A percentile compares a stretch with the other conserved stretches of the same genome.
These are phyloP conservation scores for Penicillium verhagenii DNA, from an alignment of 495 filamentous ascomycete genomes.

Conservation along the genomic window DNA sequence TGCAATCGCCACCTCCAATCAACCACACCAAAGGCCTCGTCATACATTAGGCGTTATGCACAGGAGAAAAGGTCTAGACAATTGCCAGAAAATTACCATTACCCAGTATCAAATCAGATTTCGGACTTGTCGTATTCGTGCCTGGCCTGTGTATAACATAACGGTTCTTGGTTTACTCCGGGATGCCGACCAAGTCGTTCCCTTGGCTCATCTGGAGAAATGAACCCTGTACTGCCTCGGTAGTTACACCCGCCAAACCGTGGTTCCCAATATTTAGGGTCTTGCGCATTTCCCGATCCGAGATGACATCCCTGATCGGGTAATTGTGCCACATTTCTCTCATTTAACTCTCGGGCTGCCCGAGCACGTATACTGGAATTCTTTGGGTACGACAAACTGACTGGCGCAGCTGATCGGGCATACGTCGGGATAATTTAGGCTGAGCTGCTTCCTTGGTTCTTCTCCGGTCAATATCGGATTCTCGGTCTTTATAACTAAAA, in stretches of 20 bases:
- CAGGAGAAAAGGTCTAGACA: background rate
- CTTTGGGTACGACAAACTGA: background rate
- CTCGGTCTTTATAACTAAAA: background rate
- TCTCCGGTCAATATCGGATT: background rate
- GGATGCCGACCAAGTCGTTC: slow-evolving; percentile 6
- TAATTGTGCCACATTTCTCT: background rate
- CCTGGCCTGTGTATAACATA: background rate
- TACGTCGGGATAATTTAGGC: background rate
- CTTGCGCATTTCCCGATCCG: no score
- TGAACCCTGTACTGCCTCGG: background rate
- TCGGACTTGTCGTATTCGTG: no score
- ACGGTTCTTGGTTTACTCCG: slow-evolving; percentile 1
- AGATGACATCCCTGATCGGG: background rate
- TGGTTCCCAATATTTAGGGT: no score
- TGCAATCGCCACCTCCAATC: slow-evolving; percentile 14
- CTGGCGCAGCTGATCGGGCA: background rate
- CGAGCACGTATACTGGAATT: no score
- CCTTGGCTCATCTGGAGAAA: background rate
- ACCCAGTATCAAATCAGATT: no score
- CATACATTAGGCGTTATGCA: background rate
- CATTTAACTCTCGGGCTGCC: background rate
- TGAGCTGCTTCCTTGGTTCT: background rate
- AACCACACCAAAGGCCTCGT: slow-evolving; percentile 1
- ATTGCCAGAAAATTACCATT: no score
- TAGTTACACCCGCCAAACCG: no score